Conservation (phyloP, 225 moss, liverwort and hornwort species). For the Marchantia polymorpha region DNA sequence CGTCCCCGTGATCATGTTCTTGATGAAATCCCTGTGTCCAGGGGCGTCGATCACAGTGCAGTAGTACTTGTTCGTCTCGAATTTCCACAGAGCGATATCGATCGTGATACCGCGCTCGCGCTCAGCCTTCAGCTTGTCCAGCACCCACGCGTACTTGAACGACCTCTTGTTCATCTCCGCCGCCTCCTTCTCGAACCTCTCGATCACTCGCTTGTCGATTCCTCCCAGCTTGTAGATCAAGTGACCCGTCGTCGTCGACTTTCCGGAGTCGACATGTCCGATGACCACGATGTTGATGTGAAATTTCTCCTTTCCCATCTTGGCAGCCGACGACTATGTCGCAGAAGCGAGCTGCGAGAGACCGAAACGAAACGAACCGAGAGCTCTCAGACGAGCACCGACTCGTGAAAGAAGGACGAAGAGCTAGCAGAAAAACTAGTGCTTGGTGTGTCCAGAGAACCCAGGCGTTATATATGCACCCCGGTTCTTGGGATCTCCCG, state of each 20-base stretch:
- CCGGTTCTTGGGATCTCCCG: background rate
- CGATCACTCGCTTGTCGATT: constrained; percentile 59
- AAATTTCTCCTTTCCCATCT: constrained; percentile 56
- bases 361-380: background rate
- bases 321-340: background rate
- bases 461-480: background rate
- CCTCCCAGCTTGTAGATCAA: constrained; percentile 63
- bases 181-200: constrained; percentile 60
- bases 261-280: constrained; percentile 64
- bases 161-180: constrained; percentile 67
- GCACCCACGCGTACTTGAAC: constrained; percentile 61
- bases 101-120: constrained; percentile 61
- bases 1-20: constrained; percentile 66
- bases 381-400: background rate
- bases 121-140: constrained; percentile 63
- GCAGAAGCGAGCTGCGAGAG: background rate
- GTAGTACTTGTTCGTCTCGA: constrained; percentile 59
- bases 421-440: background rate
- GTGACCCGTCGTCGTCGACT: constrained; percentile 61
- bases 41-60: constrained; percentile 63
- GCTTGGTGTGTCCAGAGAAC: background rate
- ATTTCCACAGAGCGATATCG: constrained; percentile 63
- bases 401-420: background rate
- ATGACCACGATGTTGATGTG: constrained; percentile 64
- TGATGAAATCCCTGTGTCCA: constrained; percentile 66